Base-by-base conservation (phyloP, 306 rosid species). In the Trichosanthes truncata region DNA sequence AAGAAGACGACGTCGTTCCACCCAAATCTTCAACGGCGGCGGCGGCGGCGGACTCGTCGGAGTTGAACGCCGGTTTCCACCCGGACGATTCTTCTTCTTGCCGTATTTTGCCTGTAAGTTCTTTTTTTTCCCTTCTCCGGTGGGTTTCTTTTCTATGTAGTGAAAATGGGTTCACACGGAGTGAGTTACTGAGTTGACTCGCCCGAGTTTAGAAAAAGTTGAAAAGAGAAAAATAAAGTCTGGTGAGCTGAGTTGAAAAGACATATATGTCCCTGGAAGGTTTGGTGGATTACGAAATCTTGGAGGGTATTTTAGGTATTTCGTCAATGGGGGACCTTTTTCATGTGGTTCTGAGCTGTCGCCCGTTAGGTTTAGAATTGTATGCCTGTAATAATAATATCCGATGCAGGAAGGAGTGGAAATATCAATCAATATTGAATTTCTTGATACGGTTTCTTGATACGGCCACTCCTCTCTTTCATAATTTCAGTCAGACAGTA, bases 61-160 rank as follows among this genome's bases (percentile, higher is more conserved):
- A 21, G 26, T 77, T 77, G 4, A 25, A 7, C 79, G 85, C 83
- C 73, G 85, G 80, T 74, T 78, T 80, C 72, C 83, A 23, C 84
- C 79, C 83, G 9, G 87, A 43, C 4, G 90, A 85, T 82, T 81
- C 74, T n/a, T 81, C 74, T 20, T 67, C 88, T 56, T 74, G 78
- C 80, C 84, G 62, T 74, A 60, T 88, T 8, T 68, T 78, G 55
- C 77, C 89, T 74, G 98, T 93, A 91, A 93, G 97, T 90, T 81
- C 79, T 21, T 15, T 35, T 15, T 35, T 9, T 62, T 7, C 36
- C 41, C 21, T 59, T 40, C 11, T 12, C 41, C 35, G 36, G 36
- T 8, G 15, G 48, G 72, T 20, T 7, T 63, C 20, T 12, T 20
- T 7, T 63, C 20, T 12, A 5, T 10, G 60, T 8, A 0, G 29